Conservation (phyloP, 192 early-diverging fungal genomes). For the Coemansia javaensis region DNA sequence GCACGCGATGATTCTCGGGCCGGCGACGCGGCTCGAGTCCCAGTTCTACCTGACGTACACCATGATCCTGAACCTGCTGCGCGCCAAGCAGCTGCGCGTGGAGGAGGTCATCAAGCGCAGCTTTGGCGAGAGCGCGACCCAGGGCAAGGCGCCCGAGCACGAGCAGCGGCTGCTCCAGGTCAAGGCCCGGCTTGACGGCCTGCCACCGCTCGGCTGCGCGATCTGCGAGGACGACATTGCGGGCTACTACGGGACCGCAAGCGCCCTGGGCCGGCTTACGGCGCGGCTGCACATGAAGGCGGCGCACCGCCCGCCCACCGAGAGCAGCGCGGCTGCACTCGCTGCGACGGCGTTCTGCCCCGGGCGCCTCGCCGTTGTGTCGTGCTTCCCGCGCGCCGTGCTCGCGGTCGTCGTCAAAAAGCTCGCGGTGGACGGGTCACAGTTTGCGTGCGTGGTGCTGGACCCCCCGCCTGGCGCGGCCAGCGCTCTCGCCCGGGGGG, state of each 20-base stretch:
- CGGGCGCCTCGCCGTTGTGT: conserved; percentile 76
- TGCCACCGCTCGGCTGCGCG: conserved; percentile 67
- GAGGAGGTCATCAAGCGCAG: conserved; percentile 98
- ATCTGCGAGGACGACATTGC: conserved; percentile 77
- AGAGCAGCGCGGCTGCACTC: conserved; percentile 46
- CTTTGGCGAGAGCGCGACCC: conserved; percentile 89
- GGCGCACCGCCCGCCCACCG: conserved; percentile 22
- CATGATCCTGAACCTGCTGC: conserved; percentile 95
- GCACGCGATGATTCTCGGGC: conserved; percentile 78
- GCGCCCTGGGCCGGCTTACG: conserved; percentile 29
- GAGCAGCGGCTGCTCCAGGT: conserved; percentile 65
- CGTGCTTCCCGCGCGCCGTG: conserved; percentile 52
- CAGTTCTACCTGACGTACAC: conserved; percentile 97
- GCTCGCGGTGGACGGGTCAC: conserved; percentile 24
- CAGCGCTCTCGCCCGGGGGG: background rate
- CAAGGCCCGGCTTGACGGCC: conserved; percentile 55
- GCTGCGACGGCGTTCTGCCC: conserved; percentile 61
- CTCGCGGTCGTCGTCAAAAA: conserved; percentile 24
- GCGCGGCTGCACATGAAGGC: conserved; percentile 23
- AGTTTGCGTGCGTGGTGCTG: conserved; percentile 33
- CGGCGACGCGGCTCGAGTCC: conserved; percentile 83
- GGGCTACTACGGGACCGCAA: conserved; percentile 60
- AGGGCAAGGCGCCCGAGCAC: conserved; percentile 82
- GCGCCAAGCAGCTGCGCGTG: conserved; percentile 89
- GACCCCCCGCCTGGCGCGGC: conserved; percentile 7